Evolutionary conservation across 1,139 yeast genomes (phyloP).

Genomic region (Pichia sp.): DNA sequence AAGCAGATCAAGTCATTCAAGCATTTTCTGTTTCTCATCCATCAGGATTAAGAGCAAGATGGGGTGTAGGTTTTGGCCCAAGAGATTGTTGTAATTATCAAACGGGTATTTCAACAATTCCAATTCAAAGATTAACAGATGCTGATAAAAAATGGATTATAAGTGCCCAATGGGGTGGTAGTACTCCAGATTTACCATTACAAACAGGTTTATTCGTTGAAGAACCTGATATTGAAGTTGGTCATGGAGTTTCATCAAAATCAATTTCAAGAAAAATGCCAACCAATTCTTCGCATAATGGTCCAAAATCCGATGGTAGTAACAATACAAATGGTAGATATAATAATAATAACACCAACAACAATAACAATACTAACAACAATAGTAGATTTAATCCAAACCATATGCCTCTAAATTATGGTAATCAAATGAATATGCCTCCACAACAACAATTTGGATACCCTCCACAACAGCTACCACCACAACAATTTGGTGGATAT

Average conservation of each 20-base stretch:
- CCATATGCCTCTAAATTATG: constrained; percentile 21
- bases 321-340: constrained; percentile 9
- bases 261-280: constrained; percentile 88
- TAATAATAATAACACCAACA: background rate
- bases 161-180: constrained; percentile 94
- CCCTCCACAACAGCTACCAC: constrained; percentile 1
- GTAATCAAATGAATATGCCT: constrained; percentile 13
- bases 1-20: constrained; percentile 73
- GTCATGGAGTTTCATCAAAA: constrained; percentile 89
- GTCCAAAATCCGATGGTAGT: constrained; percentile 63
- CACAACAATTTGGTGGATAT: background rate
- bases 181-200: constrained; percentile 76
- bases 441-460: constrained; percentile 18
- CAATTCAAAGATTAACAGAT: constrained; percentile 80
- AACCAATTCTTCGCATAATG: constrained; percentile 77
- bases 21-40: constrained; percentile 31
- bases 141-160: constrained; percentile 90
- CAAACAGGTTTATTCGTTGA: constrained; percentile 79
- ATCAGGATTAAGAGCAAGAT: constrained; percentile 69
- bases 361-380: constrained; percentile 2
- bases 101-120: constrained; percentile 82
- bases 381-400: constrained; percentile 15
- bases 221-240: constrained; percentile 96
- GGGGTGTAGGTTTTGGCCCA: constrained; percentile 99
- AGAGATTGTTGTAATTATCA: constrained; percentile 96